Base-by-base conservation (phyloP, 257 asterid genomes). In the Forsythia viridissima region DNA sequence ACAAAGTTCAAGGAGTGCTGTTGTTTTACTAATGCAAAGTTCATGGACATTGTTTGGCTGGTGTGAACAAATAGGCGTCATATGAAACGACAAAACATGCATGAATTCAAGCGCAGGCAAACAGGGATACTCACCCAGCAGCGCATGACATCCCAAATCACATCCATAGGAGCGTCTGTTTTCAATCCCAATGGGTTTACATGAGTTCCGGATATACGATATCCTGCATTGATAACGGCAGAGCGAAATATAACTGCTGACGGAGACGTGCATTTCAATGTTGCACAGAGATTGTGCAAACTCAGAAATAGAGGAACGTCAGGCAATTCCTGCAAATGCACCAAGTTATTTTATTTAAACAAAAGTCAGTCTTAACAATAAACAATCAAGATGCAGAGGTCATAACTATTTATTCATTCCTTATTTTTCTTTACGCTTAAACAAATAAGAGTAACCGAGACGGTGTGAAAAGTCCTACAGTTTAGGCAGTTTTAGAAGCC, bases 101-200 rank as follows among this genome's bases (percentile, higher is more conserved):
- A 77, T 38, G 39, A 3, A 52, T 55, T 52, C 7, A 20, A 0
- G 16, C 11, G 5, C 51, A 82, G 39, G 39, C 44, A 55, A 81
- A 6, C 18, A 15, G 38, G 1, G 9, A 66, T 74, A 67, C 88
- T 83, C 87, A 96, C 99, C 99, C 99, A 96, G 83, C 98, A 96
- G 42, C 99, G 98, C 99, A 96, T 96, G 13, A 96, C 92, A 84
- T 96, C 99, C 99, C 98, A 96, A 70, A 96, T 86, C 65, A 93
- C 96, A 55, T 96, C 87, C 99, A 96, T 96, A 24, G 99, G 99
- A 80, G 99, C 99, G 82, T 96, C 96, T 2, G 98, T 92, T 80
- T 96, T 96, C 86, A 96, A 79, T 82, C 97, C 97, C 72, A 96
- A 82, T 18, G 98, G 97, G 80, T 90, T 86, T 55, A 90, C 98